phyloP scores from a whole-genome alignment of 441 rosid species.

The Syzygium syzygioides region DNA sequence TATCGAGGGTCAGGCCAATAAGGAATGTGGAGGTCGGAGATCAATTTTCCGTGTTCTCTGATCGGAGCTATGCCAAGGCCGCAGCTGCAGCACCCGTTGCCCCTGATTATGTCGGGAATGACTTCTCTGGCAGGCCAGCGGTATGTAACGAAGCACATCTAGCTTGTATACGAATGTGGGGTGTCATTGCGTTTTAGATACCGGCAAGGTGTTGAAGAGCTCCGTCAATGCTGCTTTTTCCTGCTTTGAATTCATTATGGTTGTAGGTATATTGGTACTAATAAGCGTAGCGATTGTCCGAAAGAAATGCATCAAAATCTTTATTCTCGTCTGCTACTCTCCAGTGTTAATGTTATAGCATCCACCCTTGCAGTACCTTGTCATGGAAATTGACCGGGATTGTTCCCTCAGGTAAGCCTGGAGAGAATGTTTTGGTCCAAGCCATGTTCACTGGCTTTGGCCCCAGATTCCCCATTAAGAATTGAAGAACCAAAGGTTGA shows the following conservation, averaged over 20 bases:
- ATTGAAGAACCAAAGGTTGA: slow-evolving; percentile 69
- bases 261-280: background rate
- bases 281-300: background rate
- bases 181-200: background rate
- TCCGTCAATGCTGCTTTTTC: background rate
- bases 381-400: background rate
- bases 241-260: background rate
- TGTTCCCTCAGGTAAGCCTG: slow-evolving; percentile 45
- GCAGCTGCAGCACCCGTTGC: slow-evolving; percentile 28
- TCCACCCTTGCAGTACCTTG: background rate
- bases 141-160: slow-evolving; percentile 21
- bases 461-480: slow-evolving; percentile 67
- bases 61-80: slow-evolving; percentile 34
- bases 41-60: slow-evolving; percentile 17
- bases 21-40: slow-evolving; percentile 15
- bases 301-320: background rate
- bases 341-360: background rate
- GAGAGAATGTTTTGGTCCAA: slow-evolving; percentile 77
- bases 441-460: slow-evolving; percentile 84
- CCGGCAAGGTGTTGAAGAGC: background rate
- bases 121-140: slow-evolving; percentile 26
- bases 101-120: slow-evolving; percentile 21
- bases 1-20: slow-evolving; percentile 34
- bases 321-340: background rate
- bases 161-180: background rate